These are phyloP conservation scores for Pezicula rhizophila DNA, from an alignment of 2,329 filamentous ascomycete species.

Conservation along the genomic window DNA sequence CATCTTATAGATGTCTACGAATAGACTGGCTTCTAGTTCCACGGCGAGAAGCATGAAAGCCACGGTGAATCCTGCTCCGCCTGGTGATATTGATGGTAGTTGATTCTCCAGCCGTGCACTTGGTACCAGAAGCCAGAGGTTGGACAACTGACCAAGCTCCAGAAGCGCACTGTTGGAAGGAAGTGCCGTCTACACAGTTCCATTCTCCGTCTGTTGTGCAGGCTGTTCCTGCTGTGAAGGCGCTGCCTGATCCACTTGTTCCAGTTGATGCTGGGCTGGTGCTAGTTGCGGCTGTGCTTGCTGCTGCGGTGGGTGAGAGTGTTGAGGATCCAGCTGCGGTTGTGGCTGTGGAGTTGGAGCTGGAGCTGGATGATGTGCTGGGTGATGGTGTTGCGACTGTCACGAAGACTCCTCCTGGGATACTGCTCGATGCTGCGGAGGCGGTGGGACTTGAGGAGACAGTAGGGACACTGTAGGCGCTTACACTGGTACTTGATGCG, in stretches of 20 bases:
- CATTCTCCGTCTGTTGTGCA: conserved; percentile 42
- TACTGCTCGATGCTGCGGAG: neutral
- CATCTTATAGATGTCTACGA: too few species aligned
- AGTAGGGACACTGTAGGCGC: neutral
- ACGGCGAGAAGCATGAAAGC: too few species aligned
- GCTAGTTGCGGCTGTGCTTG: neutral
- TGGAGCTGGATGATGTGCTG: neutral
- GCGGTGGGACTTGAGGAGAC: neutral
- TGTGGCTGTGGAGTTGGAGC: too few species aligned
- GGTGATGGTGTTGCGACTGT: neutral
- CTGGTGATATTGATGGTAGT: conserved; percentile 31
- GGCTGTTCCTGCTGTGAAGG: conserved; percentile 27
- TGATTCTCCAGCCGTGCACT: conserved; percentile 34
- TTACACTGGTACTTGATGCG: neutral
- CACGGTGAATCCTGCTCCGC: neutral
- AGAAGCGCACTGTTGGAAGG: conserved; percentile 46
- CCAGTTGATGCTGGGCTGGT: neutral
- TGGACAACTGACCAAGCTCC: conserved; percentile 39
- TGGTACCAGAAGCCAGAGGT: conserved; percentile 35
- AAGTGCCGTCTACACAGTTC: conserved; percentile 42
- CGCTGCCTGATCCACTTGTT: neutral
- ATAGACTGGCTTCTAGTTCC: too few species aligned
- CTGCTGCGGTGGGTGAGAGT: neutral
- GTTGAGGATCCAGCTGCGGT: neutral
- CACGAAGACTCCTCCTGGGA: neutral